Evolutionary conservation across 2,329 filamentous ascomycete species (phyloP).

Genomic region (Rhinocladiella mackenziei): DNA sequence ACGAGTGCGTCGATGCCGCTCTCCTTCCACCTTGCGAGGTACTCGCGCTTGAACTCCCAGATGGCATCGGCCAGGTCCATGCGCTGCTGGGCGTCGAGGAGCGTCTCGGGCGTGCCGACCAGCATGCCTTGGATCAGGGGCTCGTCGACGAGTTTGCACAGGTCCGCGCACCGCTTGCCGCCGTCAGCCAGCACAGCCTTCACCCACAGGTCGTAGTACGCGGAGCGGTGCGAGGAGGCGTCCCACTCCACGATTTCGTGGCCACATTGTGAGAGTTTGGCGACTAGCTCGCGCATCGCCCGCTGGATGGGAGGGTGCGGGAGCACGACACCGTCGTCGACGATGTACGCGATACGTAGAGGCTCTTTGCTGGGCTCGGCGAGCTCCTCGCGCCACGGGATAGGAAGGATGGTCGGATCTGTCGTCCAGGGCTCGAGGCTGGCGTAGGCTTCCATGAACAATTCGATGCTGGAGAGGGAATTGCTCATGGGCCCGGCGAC

Average conservation of each 20-base stretch:
- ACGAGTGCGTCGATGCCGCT: constrained; percentile 35
- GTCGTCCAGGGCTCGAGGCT: constrained; percentile 48
- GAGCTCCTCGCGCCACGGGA: constrained; percentile 55
- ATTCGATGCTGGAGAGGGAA: constrained; percentile 45
- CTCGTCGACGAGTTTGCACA: constrained; percentile 31
- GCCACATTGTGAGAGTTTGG: constrained; percentile 55
- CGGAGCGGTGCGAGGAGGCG: constrained; percentile 29
- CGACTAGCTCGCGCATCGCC: constrained; percentile 36
- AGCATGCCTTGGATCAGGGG: constrained; percentile 37
- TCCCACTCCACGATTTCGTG: constrained; percentile 43
- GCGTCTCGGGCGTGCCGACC: constrained; percentile 33
- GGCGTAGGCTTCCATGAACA: constrained; percentile 42
- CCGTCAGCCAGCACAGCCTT: constrained; percentile 36
- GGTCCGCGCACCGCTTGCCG: constrained; percentile 32
- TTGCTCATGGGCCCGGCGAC: constrained; percentile 55
- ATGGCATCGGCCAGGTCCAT: constrained; percentile 32
- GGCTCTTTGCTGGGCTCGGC: constrained; percentile 43
- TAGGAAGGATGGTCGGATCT: constrained; percentile 53
- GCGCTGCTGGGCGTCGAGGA: constrained; percentile 30
- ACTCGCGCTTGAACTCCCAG: constrained; percentile 31
- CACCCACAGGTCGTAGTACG: constrained; percentile 35
- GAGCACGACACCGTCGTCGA: constrained; percentile 53
- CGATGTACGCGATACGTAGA: constrained; percentile 49
- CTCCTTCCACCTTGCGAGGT: constrained; percentile 33
- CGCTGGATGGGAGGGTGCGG: constrained; percentile 55